These are phyloP conservation scores for Penicillium verhagenii DNA, from an alignment of 495 filamentous ascomycete genomes.

Conservation along the genomic window DNA sequence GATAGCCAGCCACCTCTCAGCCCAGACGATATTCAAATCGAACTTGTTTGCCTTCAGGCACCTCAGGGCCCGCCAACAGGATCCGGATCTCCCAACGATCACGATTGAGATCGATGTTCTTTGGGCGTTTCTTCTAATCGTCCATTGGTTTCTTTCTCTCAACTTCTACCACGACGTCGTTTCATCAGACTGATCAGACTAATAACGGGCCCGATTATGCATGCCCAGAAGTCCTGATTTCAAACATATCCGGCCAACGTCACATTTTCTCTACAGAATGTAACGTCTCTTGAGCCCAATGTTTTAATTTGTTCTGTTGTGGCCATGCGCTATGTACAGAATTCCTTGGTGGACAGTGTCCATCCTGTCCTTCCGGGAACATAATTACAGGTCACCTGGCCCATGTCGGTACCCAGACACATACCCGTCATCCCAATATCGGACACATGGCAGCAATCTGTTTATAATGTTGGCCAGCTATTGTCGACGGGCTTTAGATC, in stretches of 20 bases:
- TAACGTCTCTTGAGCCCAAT: not conserved
- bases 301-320: not conserved
- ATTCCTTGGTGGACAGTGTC: not conserved
- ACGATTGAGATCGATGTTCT: constrained; percentile 11
- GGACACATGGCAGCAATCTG: not conserved
- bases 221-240: not conserved
- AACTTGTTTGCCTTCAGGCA: constrained; percentile 42
- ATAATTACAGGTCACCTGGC: not conserved
- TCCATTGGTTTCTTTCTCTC: constrained; percentile 1
- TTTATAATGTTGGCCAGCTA: constrained; percentile 32
- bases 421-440: not conserved
- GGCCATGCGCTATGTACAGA: not conserved
- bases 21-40: constrained; percentile 36
- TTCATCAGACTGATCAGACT: not conserved
- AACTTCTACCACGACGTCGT: not conserved
- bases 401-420: not conserved
- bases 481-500: constrained; percentile 32
- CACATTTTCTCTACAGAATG: not conserved
- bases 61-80: constrained; percentile 31
- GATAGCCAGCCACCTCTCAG: constrained; percentile 22
- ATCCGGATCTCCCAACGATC: constrained; percentile 15
- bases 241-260: not conserved
- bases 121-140: not conserved
- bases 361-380: not conserved
- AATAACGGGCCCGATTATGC: not conserved